Evolutionary conservation across 2,329 filamentous ascomycete genomes (phyloP), one percentile per base, ranked within the genome.

Genomic region (Trichoderma aggressivum): DNA sequence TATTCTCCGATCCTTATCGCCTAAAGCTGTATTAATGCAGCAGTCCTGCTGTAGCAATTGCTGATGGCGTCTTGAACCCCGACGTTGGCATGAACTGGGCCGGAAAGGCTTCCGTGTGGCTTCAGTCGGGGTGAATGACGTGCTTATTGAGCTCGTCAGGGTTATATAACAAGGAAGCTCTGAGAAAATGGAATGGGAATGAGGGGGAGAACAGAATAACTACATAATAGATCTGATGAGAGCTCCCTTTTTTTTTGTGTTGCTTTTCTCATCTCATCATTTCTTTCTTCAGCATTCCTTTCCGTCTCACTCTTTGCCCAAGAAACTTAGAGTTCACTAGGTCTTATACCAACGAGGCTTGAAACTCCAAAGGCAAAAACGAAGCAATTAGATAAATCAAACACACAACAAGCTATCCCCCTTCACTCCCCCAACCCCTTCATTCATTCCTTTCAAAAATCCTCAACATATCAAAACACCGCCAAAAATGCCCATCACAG

Each of bases 401-500:
- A 53, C 12, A 11, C n/a, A 7, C 2, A 26, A 36, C 24, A 24
- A 39, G 7, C 28, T 30, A 7, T 26, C 6, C 60, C 3, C 4
- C 12, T 24, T n/a, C 24, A 16, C 18, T 18, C 6, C 26, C 26
- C n/a, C n/a, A n/a, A n/a, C n/a, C n/a, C n/a, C n/a, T n/a, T n/a
- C n/a, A n/a, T n/a, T n/a, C n/a, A n/a, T n/a, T n/a, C n/a, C n/a
- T n/a, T n/a, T n/a, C n/a, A n/a, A n/a, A n/a, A n/a, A n/a, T n/a
- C n/a, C n/a, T n/a, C n/a, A n/a, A n/a, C n/a, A n/a, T n/a, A n/a
- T n/a, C n/a, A n/a, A 34, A 34, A 50, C 3, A 43, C 55, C 55
- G 5, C 55, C 26, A 34, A 69, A 69, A 16, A 76, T 75, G 74
- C 21, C 75, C 30, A 74, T 83, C 56, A 77, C 75, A 12, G 43